Conservation (phyloP, 805 yeast genomes). For the Ogataea pilisensis region DNA sequence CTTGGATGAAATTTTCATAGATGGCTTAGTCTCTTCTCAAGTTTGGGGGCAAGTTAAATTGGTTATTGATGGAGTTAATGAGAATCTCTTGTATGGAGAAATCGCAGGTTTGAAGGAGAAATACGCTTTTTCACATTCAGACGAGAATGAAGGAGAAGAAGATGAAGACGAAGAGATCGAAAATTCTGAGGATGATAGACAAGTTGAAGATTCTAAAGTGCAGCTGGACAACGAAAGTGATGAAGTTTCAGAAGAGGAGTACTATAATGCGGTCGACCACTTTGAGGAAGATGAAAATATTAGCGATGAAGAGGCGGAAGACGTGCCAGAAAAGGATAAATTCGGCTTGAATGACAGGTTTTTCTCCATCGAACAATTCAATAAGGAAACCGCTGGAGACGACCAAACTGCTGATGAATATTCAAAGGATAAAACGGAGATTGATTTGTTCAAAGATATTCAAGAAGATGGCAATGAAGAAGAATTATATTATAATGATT, state of each 20-base stretch:
- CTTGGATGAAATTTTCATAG: constrained; percentile 75
- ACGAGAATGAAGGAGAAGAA: constrained; percentile 19
- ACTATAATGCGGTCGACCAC: constrained; percentile 25
- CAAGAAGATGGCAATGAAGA: constrained; percentile 14
- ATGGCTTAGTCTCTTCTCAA: constrained; percentile 86
- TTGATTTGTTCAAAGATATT: constrained; percentile 14
- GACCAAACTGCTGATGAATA: constrained; percentile 36
- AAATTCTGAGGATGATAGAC: constrained; percentile 29
- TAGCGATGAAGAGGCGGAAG: constrained; percentile 14
- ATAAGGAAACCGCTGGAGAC: constrained; percentile 40
- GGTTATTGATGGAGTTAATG: constrained; percentile 74
- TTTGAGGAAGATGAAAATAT: constrained; percentile 35
- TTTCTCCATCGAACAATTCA: constrained; percentile 74
- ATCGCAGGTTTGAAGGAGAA: constrained; percentile 47
- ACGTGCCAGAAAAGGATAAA: constrained; percentile 33
- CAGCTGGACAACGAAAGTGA: no score
- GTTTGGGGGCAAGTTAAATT: constrained; percentile 92
- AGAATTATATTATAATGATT: constrained; percentile 10
- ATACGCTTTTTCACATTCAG: constrained; percentile 19
- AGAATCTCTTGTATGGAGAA: constrained; percentile 51
- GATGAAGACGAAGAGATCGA: constrained; percentile 22
- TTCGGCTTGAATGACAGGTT: constrained; percentile 71
- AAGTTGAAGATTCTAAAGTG: no score
- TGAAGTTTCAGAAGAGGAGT: constrained; percentile 22
- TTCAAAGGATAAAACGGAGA: constrained; percentile 39